Base-by-base conservation (phyloP, 768 basidiomycete genomes). In the Pleurotus tuber-regium region DNA sequence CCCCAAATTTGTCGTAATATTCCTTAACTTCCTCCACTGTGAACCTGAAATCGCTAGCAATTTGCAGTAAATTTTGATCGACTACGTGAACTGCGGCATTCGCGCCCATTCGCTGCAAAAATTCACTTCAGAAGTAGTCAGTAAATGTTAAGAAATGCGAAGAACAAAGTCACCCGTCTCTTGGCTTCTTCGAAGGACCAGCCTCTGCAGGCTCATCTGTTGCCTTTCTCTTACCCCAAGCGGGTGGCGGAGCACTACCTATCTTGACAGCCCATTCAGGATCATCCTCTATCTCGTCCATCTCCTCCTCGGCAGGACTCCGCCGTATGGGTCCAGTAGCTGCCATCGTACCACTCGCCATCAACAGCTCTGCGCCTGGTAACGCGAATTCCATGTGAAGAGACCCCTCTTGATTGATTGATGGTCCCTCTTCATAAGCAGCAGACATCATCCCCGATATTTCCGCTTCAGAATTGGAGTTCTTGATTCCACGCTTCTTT, bases 21-120 rank as follows among this genome's bases (percentile, higher is more conserved):
- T 86, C 87, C 60, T 85, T 78, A 11, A 92, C 88, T 66, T 92
- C 89, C 55, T 84, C 83, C 1, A 81, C 63, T 1, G 87, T 87
- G 63, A 92, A 92, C 43, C 83, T 74, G 59, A 73, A 86, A 30
- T 87, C 81, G 29, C 65, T 70, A 5, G 89, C 87, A 57, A 92
- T 89, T 25, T 84, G 79, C 25, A 67, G 66, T 31, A 92, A 76
- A 9, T 71, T 76, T 59, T 80, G 80, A 57, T 89, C 86, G 24
- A 89, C 76, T 39, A 86, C 78, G 62, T 88, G 86, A 40, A 87
- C 64, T 35, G 69, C 72, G 10, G 70, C n/a, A 31, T 87, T 80
- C 31, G 65, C 70, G 4, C 89, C 86, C 56, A 91, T 89, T 28
- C 83, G 79, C 25, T 67, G 66, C 33, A n/a, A 91, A 76, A 8